These are phyloP conservation scores for Neoboletus subvelutipes DNA, from an alignment of 768 basidiomycete genomes.

Conservation along the genomic window DNA sequence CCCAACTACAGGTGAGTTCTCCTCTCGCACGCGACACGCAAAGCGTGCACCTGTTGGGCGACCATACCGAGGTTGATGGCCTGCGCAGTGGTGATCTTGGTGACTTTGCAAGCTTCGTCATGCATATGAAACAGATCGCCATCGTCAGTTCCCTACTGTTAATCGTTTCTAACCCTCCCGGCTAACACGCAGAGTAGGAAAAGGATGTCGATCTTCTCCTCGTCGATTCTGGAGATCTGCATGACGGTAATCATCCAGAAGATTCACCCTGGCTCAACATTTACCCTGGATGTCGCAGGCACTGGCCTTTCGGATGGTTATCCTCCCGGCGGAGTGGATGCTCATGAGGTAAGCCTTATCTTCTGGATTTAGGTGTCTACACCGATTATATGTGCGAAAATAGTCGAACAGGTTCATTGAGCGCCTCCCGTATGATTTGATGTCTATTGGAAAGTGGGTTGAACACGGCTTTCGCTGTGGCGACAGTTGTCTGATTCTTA, in stretches of 20 bases:
- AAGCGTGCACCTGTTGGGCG: background rate
- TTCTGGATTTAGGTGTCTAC: background rate
- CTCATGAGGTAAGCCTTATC: slow-evolving; percentile 53
- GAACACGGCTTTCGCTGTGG: background rate
- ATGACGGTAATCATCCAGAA: slow-evolving; percentile 50
- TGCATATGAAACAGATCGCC: slow-evolving; percentile 78
- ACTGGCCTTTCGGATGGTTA: slow-evolving; percentile 81
- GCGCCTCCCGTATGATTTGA: slow-evolving; percentile 77
- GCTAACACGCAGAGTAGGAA: slow-evolving; percentile 34
- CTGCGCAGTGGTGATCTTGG: slow-evolving; percentile 57
- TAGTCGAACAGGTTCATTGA: slow-evolving; percentile 76
- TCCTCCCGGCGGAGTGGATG: slow-evolving; percentile 68
- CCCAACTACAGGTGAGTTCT: slow-evolving; percentile 62
- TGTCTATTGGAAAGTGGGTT: slow-evolving; percentile 81
- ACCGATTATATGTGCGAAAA: background rate
- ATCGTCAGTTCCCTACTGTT: slow-evolving; percentile 35
- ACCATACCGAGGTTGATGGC: background rate
- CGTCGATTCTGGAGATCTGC: slow-evolving; percentile 81
- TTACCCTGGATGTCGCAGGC: slow-evolving; percentile 38
- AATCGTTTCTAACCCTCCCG: background rate
- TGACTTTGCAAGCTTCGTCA: slow-evolving; percentile 82
- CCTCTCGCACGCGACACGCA: background rate
- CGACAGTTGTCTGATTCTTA: background rate
- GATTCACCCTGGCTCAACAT: background rate
- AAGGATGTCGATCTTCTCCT: slow-evolving; percentile 81